Percentiles rank a stretch among this genome's conserved stretches.
Evolutionary conservation across 2,329 filamentous ascomycete genomes (phyloP).

Genomic region (Exophiala aquamarina): DNA sequence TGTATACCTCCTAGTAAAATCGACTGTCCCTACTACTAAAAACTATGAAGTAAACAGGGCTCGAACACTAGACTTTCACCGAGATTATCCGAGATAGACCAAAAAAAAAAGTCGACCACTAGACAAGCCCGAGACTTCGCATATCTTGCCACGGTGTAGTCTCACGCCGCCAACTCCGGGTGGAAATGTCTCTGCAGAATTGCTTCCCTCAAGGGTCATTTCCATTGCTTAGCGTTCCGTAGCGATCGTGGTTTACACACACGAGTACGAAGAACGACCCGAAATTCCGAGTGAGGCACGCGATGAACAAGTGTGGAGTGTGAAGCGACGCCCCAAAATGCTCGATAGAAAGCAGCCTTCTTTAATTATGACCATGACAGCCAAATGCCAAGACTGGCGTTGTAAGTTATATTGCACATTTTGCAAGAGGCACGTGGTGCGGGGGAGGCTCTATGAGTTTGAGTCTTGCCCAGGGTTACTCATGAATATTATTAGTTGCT

Average conservation of each 20-base stretch:
- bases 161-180: slow-evolving; percentile 56
- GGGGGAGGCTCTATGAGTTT: too few relatives aligned
- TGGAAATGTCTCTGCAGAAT: slow-evolving; percentile 58
- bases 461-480: too few relatives aligned
- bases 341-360: slow-evolving; percentile 24
- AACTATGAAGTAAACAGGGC: too few relatives aligned
- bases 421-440: too few relatives aligned
- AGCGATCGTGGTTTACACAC: slow-evolving; percentile 56
- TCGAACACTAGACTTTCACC: too few relatives aligned
- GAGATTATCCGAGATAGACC: too few relatives aligned
- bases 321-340: slow-evolving; percentile 26
- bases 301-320: slow-evolving; percentile 29
- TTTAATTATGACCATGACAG: slow-evolving; percentile 29
- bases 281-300: slow-evolving; percentile 57
- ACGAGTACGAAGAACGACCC: slow-evolving; percentile 55
- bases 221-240: slow-evolving; percentile 54
- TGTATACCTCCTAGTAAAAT: too few relatives aligned
- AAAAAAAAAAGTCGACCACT: slow-evolving; percentile 35
- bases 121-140: slow-evolving; percentile 32
- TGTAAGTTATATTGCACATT: slow-evolving; percentile 14
- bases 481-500: too few relatives aligned
- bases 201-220: slow-evolving; percentile 57
- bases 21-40: too few relatives aligned
- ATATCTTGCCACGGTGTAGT: slow-evolving; percentile 45
- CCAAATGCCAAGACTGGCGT: slow-evolving; percentile 16